Evolutionary conservation across 116 monocot genomes (phyloP).

Genomic region (Phalaenopsis hybrid): DNA sequence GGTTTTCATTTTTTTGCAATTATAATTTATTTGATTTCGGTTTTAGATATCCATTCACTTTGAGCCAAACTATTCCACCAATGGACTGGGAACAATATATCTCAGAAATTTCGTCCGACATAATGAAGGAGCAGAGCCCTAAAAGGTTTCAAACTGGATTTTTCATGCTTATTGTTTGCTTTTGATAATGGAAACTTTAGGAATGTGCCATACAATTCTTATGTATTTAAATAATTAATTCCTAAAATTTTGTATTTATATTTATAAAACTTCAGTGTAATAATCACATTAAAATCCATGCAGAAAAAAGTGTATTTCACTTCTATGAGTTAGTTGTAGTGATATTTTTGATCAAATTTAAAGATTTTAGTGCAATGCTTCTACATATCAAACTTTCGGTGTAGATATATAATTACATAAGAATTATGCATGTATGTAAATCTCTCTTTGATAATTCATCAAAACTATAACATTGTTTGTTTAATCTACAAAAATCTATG

Average conservation of each 20-base stretch:
- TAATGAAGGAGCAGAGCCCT: slow-evolving; percentile 97
- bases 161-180: background rate
- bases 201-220: too few relatives aligned
- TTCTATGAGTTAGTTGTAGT: too few relatives aligned
- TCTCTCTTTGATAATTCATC: background rate
- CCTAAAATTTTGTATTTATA: too few relatives aligned
- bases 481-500: background rate
- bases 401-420: too few relatives aligned
- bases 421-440: too few relatives aligned
- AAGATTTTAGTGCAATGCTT: too few relatives aligned
- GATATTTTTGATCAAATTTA: too few relatives aligned
- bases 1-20: background rate
- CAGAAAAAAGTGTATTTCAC: too few relatives aligned
- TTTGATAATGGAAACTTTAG: background rate
- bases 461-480: background rate
- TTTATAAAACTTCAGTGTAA: too few relatives aligned
- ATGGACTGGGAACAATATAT: slow-evolving; percentile 99
- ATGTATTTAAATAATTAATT: too few relatives aligned
- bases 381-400: too few relatives aligned
- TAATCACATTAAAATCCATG: too few relatives aligned
- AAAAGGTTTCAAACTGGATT: slow-evolving; percentile 53
- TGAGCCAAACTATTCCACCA: slow-evolving; percentile 67
- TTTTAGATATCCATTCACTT: slow-evolving; percentile 81
- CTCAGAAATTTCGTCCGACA: slow-evolving; percentile 88
- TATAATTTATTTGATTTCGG: background rate